Conservation (phyloP, 371 early-diverging fungal genomes). For the Mortierella polycephala region DNA sequence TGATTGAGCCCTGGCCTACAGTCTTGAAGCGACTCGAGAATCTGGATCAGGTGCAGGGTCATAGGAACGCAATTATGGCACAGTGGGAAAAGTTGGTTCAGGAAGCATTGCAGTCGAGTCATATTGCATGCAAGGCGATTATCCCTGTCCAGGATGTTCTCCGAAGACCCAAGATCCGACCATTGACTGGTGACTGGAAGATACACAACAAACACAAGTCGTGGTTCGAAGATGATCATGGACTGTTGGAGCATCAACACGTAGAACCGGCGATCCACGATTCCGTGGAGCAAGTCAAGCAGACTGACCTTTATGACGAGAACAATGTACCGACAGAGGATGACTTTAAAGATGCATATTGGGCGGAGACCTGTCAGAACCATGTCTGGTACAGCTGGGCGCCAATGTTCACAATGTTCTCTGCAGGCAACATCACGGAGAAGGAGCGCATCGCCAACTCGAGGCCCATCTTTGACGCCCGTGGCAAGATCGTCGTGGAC, state of each 20-base stretch:
- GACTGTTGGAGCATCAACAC: conserved; percentile 25
- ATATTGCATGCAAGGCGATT: conserved; percentile 54
- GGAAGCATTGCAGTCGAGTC: conserved; percentile 29
- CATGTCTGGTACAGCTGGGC: conserved; percentile 56
- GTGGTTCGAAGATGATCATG: conserved; percentile 30
- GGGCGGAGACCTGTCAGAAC: conserved; percentile 55
- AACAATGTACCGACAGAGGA: conserved; percentile 12
- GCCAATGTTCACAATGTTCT: conserved; percentile 61
- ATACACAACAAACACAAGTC: conserved; percentile 45
- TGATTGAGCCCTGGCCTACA: conserved; percentile 36
- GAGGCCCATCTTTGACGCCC: conserved; percentile 43
- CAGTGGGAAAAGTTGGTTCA: conserved; percentile 31
- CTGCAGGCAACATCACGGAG: conserved; percentile 58
- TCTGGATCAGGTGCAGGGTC: conserved; percentile 17
- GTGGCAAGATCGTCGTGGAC: conserved; percentile 51
- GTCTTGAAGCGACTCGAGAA: conserved; percentile 14
- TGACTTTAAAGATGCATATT: conserved; percentile 33
- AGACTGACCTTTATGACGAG: background rate
- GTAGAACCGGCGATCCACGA: background rate
- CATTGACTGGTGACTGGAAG: conserved; percentile 45
- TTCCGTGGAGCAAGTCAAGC: background rate
- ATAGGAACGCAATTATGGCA: conserved; percentile 4
- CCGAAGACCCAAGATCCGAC: conserved; percentile 53
- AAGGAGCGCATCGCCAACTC: conserved; percentile 54
- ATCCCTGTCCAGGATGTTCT: conserved; percentile 55